phyloP scores from a whole-genome alignment of 352 stramenopile species.

The Globisporangium polare region DNA sequence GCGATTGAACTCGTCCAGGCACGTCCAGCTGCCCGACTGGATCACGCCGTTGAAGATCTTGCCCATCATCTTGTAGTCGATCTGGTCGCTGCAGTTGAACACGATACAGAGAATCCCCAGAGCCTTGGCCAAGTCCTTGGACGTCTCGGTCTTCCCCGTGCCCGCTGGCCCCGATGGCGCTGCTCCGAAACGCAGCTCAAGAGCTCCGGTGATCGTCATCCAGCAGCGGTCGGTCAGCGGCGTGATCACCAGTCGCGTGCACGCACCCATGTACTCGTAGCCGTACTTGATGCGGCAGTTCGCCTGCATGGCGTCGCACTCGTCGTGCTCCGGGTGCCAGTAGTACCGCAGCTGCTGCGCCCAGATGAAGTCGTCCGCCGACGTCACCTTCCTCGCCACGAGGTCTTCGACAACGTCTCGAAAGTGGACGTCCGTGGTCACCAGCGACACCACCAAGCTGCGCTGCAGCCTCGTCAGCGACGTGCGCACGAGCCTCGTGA shows the following conservation, averaged over 20 bases:
- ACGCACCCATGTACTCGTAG: slow-evolving; percentile 92
- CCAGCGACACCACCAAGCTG: slow-evolving; percentile 55
- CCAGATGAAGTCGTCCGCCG: slow-evolving; percentile 67
- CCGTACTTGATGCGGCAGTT: slow-evolving; percentile 80
- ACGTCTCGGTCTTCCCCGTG: slow-evolving; percentile 94
- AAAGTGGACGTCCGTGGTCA: slow-evolving; percentile 78
- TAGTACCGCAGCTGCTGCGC: slow-evolving; percentile 75
- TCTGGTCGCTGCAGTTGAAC: slow-evolving; percentile 96
- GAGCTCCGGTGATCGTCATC: slow-evolving; percentile 90
- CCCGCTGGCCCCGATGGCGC: slow-evolving; percentile 86
- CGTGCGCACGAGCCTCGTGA: slow-evolving; percentile 63
- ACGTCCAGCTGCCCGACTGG: slow-evolving; percentile 78
- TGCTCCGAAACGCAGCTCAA: slow-evolving; percentile 86
- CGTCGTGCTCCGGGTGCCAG: slow-evolving; percentile 62
- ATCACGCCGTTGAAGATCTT: slow-evolving; percentile 83
- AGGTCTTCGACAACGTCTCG: slow-evolving; percentile 74
- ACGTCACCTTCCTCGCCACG: slow-evolving; percentile 39
- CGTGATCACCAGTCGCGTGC: slow-evolving; percentile 90
- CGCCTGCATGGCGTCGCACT: slow-evolving; percentile 52
- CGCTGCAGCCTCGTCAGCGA: slow-evolving; percentile 52
- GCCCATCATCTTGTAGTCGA: slow-evolving; percentile 89
- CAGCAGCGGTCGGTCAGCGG: slow-evolving; percentile 92
- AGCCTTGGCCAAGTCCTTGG: slow-evolving; percentile 90
- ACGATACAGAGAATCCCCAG: slow-evolving; percentile 93
- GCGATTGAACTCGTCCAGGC: slow-evolving; percentile 90